A percentile compares a stretch with the other conserved stretches of the same genome.
These are phyloP conservation scores for Colletotrichum sp. DNA, from an alignment of 2,329 filamentous ascomycete species.

Conservation along the genomic window DNA sequence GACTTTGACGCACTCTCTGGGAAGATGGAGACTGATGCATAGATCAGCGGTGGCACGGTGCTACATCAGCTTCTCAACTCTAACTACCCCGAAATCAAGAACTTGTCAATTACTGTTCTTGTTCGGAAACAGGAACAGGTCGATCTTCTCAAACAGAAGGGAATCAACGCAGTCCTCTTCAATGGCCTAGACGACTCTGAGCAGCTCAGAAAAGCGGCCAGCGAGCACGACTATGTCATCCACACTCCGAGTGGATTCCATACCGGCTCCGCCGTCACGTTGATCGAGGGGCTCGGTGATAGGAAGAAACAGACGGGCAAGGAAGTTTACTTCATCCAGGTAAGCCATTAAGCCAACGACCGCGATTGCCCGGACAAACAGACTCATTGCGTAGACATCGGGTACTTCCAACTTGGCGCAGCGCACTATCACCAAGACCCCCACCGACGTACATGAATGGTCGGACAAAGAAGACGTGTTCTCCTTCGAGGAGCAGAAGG, in stretches of 20 bases:
- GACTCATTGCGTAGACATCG: constrained; percentile 32
- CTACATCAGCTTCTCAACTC: constrained; percentile 27
- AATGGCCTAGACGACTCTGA: constrained; percentile 24
- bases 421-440: constrained; percentile 38
- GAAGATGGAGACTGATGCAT: not conserved
- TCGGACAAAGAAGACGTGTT: constrained; percentile 51
- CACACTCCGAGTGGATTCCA: constrained; percentile 46
- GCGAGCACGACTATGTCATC: constrained; percentile 42
- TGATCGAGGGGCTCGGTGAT: constrained; percentile 46
- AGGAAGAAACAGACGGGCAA: constrained; percentile 37
- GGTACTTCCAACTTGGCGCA: constrained; percentile 50
- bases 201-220: constrained; percentile 23
- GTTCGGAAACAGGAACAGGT: constrained; percentile 32
- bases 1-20: not conserved
- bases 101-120: constrained; percentile 24
- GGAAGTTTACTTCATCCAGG: constrained; percentile 44
- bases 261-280: constrained; percentile 37
- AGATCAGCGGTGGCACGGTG: constrained; percentile 29
- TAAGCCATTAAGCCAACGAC: not conserved
- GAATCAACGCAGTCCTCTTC: constrained; percentile 10
- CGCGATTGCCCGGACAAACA: not conserved
- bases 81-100: constrained; percentile 20
- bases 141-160: constrained; percentile 22
- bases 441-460: constrained; percentile 33
- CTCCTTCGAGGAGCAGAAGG: constrained; percentile 39